Evolutionary conservation across 305 asterid species (phyloP), one percentile per base, ranked within the genome.

Genomic region (Petunia hybrid): DNA sequence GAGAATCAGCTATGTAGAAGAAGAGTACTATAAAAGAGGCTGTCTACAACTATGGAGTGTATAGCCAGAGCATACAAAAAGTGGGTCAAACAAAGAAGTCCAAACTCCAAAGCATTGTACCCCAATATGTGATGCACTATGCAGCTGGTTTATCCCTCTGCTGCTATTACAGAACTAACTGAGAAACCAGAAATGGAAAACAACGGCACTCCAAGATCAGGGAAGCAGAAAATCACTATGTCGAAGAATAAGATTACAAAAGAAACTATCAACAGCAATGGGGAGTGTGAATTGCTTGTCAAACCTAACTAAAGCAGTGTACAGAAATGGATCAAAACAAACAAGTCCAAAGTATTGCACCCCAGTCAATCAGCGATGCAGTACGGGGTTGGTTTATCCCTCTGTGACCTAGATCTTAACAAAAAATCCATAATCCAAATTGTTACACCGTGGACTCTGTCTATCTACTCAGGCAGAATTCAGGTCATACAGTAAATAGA

Each of bases 61-160:
- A 42, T 42, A 69, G 43, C 76, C 56, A 2, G 76, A 68, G 39
- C 75, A 68, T 16, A 42, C 13, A 12, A 68, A 71, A 71, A 36
- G 46, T 2, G 43, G 62, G 77, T 71, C 61, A 71, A 71, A 71
- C 62, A 71, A 71, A 71, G 77, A 71, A 35, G 77, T 71, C 77
- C 62, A 5, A 71, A 71, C 31, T 71, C 77, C 62, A 5, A 71
- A 71, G 45, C 48, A 48, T 35, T 35, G 77, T 35, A 35, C 61
- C 77, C 77, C 61, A 71, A 12, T 48, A 5, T 31, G 35, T 1
- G 6, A 71, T 71, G 62, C 77, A 71, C 14, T 48, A 48, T 48
- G 62, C 41, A 43, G 35, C 13, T 35, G 42, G 45, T 12, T 36
- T 71, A 48, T 71, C 62, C n/a, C 62, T 6, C 62, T 71, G 62